phyloP scores from a whole-genome alignment of 768 basidiomycete species.

The Tremella yokohamensis region DNA sequence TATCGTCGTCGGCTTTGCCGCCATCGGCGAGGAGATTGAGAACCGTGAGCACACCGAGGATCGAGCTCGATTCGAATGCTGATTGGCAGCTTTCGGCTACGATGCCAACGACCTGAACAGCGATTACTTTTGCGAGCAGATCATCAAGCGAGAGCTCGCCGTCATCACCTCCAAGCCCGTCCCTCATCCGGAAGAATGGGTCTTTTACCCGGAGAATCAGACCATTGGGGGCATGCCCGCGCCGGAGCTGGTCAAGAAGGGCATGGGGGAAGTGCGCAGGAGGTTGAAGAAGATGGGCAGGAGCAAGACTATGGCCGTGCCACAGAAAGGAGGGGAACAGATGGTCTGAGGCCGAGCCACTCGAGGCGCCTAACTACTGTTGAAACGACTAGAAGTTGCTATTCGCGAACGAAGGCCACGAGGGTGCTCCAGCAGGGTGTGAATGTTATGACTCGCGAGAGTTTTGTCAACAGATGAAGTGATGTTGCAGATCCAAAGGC shows the following conservation, averaged over 20 bases:
- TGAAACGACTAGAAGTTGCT: no score
- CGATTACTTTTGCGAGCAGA: conserved; percentile 46
- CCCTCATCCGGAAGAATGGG: conserved; percentile 42
- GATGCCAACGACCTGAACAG: conserved; percentile 49
- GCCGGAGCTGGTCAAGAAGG: not conserved
- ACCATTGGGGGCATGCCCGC: conserved; percentile 20
- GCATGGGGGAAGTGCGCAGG: not conserved
- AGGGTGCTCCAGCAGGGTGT: no score
- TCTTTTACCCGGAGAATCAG: conserved; percentile 34
- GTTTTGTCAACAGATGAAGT: no score
- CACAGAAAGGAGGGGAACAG: not conserved
- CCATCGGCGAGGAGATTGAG: conserved; percentile 38
- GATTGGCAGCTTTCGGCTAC: conserved; percentile 39
- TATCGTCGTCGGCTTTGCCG: conserved; percentile 43
- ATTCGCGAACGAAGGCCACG: no score
- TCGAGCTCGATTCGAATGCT: no score
- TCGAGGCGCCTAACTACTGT: no score
- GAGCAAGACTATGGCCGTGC: conserved; percentile 1
- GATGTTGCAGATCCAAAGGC: no score
- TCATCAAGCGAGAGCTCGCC: conserved; percentile 46
- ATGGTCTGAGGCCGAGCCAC: not conserved
- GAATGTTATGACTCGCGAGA: no score
- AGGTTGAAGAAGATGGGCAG: not conserved
- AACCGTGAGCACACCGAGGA: conserved; percentile 19
- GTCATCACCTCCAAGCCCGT: conserved; percentile 46